Percentiles rank a stretch among this genome's conserved stretches.
Evolutionary conservation across 169 alveolate genomes (phyloP).

Genomic region (Perkinsus marinus): DNA sequence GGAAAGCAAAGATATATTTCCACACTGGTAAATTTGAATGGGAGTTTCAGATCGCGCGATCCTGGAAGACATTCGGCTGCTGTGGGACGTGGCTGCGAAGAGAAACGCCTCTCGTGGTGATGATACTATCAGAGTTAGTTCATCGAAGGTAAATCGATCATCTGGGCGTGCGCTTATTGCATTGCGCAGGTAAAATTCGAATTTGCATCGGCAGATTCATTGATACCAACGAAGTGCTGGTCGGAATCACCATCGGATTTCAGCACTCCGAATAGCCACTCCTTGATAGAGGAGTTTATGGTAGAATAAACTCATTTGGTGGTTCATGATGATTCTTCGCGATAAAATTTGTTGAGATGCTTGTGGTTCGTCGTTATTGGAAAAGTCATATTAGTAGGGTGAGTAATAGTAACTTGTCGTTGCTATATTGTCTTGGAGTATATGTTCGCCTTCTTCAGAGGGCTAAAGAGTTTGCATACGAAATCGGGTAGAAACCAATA

Average conservation of each 20-base stretch:
- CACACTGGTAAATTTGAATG: too few relatives aligned
- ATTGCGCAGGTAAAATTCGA: not conserved
- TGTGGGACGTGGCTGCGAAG: not conserved
- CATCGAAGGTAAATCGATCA: not conserved
- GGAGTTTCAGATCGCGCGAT: not conserved
- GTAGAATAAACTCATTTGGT: too few relatives aligned
- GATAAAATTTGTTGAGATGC: too few relatives aligned
- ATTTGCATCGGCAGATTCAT: not conserved
- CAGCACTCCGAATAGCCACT: slow-evolving; percentile 25
- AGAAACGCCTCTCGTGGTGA: not conserved
- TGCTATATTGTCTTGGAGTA: too few relatives aligned
- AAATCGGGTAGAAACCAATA: too few relatives aligned
- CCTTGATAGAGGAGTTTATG: slow-evolving; percentile 59
- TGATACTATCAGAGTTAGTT: not conserved
- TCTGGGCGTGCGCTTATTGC: not conserved
- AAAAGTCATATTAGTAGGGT: too few relatives aligned
- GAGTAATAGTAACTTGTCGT: too few relatives aligned
- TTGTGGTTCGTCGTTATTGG: too few relatives aligned
- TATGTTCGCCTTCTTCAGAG: too few relatives aligned
- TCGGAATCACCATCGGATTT: not conserved
- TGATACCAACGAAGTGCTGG: not conserved
- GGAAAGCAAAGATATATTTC: too few relatives aligned
- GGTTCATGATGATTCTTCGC: not conserved
- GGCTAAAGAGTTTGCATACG: too few relatives aligned
- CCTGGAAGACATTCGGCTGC: not conserved